Conservation (phyloP, 2,329 filamentous ascomycete genomes). For the Plectosphaerella sp. region DNA sequence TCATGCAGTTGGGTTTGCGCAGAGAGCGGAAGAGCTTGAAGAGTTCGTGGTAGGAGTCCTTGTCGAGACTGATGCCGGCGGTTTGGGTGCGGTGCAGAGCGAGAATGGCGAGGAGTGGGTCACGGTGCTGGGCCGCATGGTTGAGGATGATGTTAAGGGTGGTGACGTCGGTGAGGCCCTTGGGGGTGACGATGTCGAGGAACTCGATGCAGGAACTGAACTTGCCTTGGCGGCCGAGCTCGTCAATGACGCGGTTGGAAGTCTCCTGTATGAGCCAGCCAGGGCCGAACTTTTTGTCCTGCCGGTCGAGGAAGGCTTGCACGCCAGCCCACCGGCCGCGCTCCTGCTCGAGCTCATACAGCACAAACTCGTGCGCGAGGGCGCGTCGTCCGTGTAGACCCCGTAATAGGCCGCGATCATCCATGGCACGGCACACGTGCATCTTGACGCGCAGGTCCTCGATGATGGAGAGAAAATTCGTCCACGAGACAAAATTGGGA, state of each 20-base stretch:
- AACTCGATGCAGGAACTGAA: conserved; percentile 20
- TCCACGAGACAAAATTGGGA: conserved; percentile 43
- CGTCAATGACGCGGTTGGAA: conserved; percentile 33
- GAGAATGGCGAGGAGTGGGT: conserved; percentile 27
- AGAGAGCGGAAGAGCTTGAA: conserved; percentile 28
- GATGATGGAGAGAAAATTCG: conserved; percentile 46
- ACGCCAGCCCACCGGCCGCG: conserved; percentile 31
- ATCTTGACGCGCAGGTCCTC: conserved; percentile 52
- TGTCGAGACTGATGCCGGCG: conserved; percentile 17
- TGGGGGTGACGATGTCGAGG: conserved; percentile 18
- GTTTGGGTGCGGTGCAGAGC: conserved; percentile 18
- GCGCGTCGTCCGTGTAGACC: conserved; percentile 27
- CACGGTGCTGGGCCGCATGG: conserved; percentile 17
- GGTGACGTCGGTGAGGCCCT: conserved; percentile 6
- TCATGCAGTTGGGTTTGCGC: conserved; percentile 23
- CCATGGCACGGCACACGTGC: conserved; percentile 42
- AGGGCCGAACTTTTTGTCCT: conserved; percentile 37
- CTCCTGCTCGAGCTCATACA: conserved; percentile 31
- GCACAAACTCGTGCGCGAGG: conserved; percentile 37
- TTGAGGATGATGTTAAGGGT: conserved; percentile 35
- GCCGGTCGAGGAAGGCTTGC: conserved; percentile 31
- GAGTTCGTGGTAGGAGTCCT: conserved; percentile 30
- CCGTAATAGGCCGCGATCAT: conserved; percentile 36
- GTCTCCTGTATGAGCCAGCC: conserved; percentile 36
- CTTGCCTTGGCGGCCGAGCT: conserved; percentile 34